These are phyloP conservation scores for Penicillium manginii DNA, from an alignment of 495 filamentous ascomycete genomes.

Conservation along the genomic window DNA sequence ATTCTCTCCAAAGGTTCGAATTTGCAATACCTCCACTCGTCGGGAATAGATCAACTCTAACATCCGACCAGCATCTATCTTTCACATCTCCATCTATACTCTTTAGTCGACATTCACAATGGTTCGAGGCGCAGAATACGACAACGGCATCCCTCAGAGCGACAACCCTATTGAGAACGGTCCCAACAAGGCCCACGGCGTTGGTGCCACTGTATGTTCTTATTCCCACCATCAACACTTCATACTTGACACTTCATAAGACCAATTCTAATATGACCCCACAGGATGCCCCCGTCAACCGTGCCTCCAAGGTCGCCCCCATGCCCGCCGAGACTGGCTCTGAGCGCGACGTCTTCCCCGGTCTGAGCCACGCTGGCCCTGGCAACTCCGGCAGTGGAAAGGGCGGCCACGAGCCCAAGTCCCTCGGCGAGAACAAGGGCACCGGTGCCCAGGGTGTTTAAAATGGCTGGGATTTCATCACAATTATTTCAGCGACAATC, in stretches of 20 bases:
- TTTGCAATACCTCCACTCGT: neutral
- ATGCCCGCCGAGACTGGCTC: constrained; percentile 45
- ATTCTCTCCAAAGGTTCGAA: neutral
- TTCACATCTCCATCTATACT: constrained; percentile 7
- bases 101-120: constrained; percentile 32
- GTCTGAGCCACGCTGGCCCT: constrained; percentile 26
- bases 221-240: neutral
- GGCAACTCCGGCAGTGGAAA: constrained; percentile 39
- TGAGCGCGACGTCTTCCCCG: constrained; percentile 32
- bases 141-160: constrained; percentile 50
- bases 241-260: neutral
- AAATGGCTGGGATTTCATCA: neutral
- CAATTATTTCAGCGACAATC: neutral
- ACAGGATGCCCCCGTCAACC: constrained; percentile 45
- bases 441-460: constrained; percentile 26
- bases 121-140: constrained; percentile 56
- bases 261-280: neutral
- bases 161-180: constrained; percentile 55
- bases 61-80: neutral
- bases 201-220: constrained; percentile 38
- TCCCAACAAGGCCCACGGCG: constrained; percentile 47
- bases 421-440: constrained; percentile 45
- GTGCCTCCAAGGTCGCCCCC: constrained; percentile 44
- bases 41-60: neutral
- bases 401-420: constrained; percentile 47